Evolutionary conservation across 2,329 filamentous ascomycete genomes (phyloP), one percentile per base, ranked within the genome.

Genomic region (Trichophyton simii): DNA sequence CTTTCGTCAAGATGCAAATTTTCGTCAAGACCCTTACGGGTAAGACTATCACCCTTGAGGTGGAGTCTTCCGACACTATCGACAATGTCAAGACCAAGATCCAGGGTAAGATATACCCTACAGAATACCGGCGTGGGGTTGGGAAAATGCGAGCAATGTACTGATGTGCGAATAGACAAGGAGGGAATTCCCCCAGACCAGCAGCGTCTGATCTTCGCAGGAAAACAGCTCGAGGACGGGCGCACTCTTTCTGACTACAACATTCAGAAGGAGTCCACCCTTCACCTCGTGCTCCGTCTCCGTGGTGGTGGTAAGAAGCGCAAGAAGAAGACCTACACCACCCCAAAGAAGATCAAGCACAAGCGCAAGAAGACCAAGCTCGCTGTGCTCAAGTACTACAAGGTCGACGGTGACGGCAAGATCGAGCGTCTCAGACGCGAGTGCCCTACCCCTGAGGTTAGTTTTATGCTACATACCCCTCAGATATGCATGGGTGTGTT

Each of bases 271-370:
- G 92, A 97, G 87, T 91, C 87, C 71, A 99, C 94, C 73, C 91
- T 99, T 70, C 94, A 99, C 82, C 83, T 97, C 72, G 94, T 99
- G 73, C 87, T 99, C 73, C 90, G 94, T 77, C 91, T 99, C 66
- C 94, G 92, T 85, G 94, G 94, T 85, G 94, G 92, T 80, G 91
- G 80, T 77, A 99, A 99, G 91, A 96, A 97, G 89, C 87, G 95
- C 81, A 99, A 99, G 90, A 96, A 96, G 91, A 99, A 99, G 91
- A 94, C 99, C 72, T 99, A 99, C 89, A 97, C 90, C 78, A 99
- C 94, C 75, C 94, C 94, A 79, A 99, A 99, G 91, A 99, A 99
- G 91, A 99, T 99, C 88, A 99, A 99, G 94, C 94, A 99, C 88
- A 99, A 99, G 91, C 88, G 91, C 84, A 99, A 97, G 91, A 99